Evolutionary conservation across 192 early-diverging fungal genomes (phyloP).

Genomic region (Blastocladiella britannica): DNA sequence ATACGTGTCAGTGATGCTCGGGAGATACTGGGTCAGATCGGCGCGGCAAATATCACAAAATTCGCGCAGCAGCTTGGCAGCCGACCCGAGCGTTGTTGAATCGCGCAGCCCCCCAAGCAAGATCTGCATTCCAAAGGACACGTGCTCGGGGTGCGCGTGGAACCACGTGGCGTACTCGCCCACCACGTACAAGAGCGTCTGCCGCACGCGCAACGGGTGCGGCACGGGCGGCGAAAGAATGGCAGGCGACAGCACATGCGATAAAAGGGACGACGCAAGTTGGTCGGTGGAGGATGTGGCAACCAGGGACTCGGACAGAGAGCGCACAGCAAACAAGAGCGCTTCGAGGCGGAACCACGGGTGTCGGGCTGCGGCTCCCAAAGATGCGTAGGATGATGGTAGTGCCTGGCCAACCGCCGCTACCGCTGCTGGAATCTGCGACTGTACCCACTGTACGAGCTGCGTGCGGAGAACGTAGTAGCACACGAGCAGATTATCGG

Average conservation of each 20-base stretch:
- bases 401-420: too few relatives aligned
- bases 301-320: background rate
- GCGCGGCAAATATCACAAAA: background rate
- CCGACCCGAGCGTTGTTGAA: background rate
- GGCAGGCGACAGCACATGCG: background rate
- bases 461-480: background rate
- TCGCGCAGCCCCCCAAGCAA: background rate
- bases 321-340: background rate
- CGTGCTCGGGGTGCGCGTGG: background rate
- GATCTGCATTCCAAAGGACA: background rate
- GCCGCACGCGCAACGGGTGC: background rate
- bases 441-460: background rate
- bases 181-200: background rate
- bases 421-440: background rate
- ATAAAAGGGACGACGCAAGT: too few relatives aligned
- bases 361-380: too few relatives aligned
- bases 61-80: background rate
- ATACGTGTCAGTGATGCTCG: background rate
- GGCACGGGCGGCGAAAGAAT: background rate
- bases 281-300: too few relatives aligned
- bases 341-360: background rate
- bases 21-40: background rate
- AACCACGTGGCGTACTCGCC: background rate
- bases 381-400: too few relatives aligned
- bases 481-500: background rate